Base-by-base conservation (phyloP, 2,329 filamentous ascomycete species). In the Calonectria pseudoreteaudii region DNA sequence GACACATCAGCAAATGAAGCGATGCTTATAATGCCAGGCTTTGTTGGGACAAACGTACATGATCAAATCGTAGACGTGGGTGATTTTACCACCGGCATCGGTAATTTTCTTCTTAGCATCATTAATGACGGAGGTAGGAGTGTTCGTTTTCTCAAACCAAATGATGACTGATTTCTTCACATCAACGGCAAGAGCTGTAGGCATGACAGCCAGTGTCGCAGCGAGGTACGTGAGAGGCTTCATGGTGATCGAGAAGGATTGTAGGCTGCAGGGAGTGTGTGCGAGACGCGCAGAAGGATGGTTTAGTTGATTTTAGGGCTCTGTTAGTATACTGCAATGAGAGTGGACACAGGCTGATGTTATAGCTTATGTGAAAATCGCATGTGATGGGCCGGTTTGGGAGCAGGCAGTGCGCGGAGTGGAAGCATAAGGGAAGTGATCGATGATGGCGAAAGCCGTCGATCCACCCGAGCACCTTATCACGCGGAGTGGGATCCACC, bases 81-180 rank as follows among this genome's bases (percentile, higher is more conserved):
- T 97, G 79, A 98, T 95, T 65, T 90, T 85, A 49, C 94, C 95
- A 65, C 94, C 94, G 49, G 92, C 92, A 58, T 92, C 87, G 67
- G 88, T 85, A 79, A 98, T 92, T 3, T 91, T 90, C 52, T 93
- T 85, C 87, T 93, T 97, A 56, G 94, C 95, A 70, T 94, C 85
- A 28, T 92, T 86, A 38, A 98, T 84, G 44, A 97, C 86, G 44
- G 87, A 88, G 76, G 93, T 87, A 26, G 95, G 93, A 3, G 86
- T 79, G 18, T 92, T 93, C 62, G 91, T 88, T 66, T 92, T 87
- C 30, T 93, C 91, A 82, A 95, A 98, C 81, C 90, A 94, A 80
- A 98, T 89, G 79, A 98, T 92, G 76, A 97, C 91, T 44, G 91
- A 91, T 84, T 95, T 94, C 82, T 92, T 90, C 75, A 88, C 87